phyloP scores from a whole-genome alignment of 331 rosid genomes.

The Quercus lobata region DNA sequence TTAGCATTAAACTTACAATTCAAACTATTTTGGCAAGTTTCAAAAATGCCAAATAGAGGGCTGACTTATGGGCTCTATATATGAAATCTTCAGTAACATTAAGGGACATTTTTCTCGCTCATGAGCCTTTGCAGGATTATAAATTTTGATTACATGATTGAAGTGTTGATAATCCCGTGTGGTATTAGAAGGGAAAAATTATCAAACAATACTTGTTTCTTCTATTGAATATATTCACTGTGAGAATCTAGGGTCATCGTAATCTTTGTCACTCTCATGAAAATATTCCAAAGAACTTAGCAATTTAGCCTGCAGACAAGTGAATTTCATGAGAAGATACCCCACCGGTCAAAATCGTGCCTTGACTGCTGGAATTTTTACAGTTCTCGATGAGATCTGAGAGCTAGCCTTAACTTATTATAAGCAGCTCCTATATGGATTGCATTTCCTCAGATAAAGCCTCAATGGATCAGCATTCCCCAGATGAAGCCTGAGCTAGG shows the following conservation, averaged over 20 bases:
- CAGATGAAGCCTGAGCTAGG: constrained; percentile 11
- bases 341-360: neutral
- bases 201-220: neutral
- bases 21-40: neutral
- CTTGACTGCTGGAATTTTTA: neutral
- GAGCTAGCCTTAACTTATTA: neutral
- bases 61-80: neutral
- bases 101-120: neutral
- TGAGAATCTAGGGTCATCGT: neutral
- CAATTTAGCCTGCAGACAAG: neutral
- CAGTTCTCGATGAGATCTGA: neutral
- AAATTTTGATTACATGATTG: neutral
- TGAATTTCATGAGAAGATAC: neutral
- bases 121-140: neutral
- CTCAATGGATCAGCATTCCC: neutral
- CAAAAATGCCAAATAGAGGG: neutral
- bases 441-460: constrained; percentile 1
- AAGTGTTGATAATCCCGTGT: neutral
- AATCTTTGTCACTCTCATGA: constrained; percentile 1
- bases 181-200: neutral
- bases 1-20: neutral
- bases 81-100: neutral
- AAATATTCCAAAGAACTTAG: neutral
- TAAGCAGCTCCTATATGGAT: neutral
- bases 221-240: neutral